Evolutionary conservation across 768 basidiomycete genomes (phyloP), one percentile per base, ranked within the genome.

Genomic region (Rhizopogon roseolus): DNA sequence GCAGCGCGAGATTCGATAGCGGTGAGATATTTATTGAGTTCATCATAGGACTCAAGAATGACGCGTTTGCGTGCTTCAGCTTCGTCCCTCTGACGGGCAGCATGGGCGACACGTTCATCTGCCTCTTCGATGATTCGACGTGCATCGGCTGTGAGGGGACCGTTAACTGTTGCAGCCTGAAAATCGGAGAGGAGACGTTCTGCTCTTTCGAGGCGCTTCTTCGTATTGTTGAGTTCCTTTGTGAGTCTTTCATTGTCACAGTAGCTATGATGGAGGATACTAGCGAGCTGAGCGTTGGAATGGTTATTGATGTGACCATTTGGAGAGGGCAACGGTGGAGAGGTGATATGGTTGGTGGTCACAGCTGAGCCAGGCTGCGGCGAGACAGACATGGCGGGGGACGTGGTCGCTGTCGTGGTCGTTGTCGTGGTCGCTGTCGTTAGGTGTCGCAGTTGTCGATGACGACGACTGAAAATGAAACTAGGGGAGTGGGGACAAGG

Each of bases 21-120:
- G 19, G 58, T 58, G 45, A 86, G 71, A 59, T 78, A 78, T 36
- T 72, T 71, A 25, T 77, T 76, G 57, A 84, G 71, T 53, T 79
- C 75, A 1, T 61, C 45, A 82, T 83, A 86, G 25, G 71, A 69
- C 17, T 82, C 78, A 22, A 72, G 64, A 37, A 82, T 54, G 52
- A 72, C 66, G 49, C 70, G 70, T 54, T 75, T 61, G 11, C 79
- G 72, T 0, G 77, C 74, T 32, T 81, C 77, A 0, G 78, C 75
- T 10, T 85, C 83, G 61, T 85, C 83, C 49, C 80, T 72, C 4
- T 75, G 77, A 28, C 66, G 62, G 63, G 85, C 82, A 3, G 81
- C 80, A 50, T 71, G 70, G 36, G 72, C 68, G 1, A 76, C 71
- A 50, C 81, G 80, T 28, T 74, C 70, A 56, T 85, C 82, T 55